These are phyloP conservation scores for Crithidia bombi DNA, from an alignment of 208 protist genomes.

Conservation along the genomic window DNA sequence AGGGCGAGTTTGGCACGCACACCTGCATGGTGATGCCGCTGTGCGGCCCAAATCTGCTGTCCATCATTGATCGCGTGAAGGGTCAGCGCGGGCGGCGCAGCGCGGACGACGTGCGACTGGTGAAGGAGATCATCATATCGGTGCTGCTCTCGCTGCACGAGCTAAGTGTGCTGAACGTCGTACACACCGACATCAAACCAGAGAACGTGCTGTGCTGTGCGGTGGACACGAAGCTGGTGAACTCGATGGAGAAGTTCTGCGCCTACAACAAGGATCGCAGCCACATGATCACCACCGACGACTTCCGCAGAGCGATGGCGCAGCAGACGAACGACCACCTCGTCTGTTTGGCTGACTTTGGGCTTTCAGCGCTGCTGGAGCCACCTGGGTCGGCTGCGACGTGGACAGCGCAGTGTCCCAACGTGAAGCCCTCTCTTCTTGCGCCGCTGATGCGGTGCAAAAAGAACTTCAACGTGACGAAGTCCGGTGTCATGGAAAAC, in stretches of 20 bases:
- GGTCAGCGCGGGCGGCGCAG: conserved; percentile 45
- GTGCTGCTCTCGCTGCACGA: conserved; percentile 72
- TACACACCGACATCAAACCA: conserved; percentile 94
- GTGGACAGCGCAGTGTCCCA: conserved; percentile 26
- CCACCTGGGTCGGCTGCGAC: conserved; percentile 24
- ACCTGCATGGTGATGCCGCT: conserved; percentile 86
- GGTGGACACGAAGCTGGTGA: conserved; percentile 67
- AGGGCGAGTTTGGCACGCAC: conserved; percentile 64
- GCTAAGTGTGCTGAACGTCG: conserved; percentile 73
- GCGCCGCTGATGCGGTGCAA: conserved; percentile 51
- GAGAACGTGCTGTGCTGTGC: conserved; percentile 86
- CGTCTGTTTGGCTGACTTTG: conserved; percentile 79
- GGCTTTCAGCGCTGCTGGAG: conserved; percentile 73
- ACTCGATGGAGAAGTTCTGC: conserved; percentile 73
- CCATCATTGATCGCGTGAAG: conserved; percentile 75
- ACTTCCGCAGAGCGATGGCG: conserved; percentile 29
- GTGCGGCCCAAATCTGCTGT: conserved; percentile 84
- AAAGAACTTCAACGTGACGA: conserved; percentile 62
- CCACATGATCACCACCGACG: conserved; percentile 37
- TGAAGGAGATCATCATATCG: conserved; percentile 81
- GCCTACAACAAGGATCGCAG: conserved; percentile 56
- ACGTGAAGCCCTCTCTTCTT: conserved; percentile 29
- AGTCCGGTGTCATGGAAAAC: conserved; percentile 67
- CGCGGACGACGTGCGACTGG: conserved; percentile 60
- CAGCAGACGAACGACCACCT: conserved; percentile 53